These are phyloP conservation scores for Aspergillus chevalieri DNA, from an alignment of 2,329 filamentous ascomycete species.

Conservation along the genomic window DNA sequence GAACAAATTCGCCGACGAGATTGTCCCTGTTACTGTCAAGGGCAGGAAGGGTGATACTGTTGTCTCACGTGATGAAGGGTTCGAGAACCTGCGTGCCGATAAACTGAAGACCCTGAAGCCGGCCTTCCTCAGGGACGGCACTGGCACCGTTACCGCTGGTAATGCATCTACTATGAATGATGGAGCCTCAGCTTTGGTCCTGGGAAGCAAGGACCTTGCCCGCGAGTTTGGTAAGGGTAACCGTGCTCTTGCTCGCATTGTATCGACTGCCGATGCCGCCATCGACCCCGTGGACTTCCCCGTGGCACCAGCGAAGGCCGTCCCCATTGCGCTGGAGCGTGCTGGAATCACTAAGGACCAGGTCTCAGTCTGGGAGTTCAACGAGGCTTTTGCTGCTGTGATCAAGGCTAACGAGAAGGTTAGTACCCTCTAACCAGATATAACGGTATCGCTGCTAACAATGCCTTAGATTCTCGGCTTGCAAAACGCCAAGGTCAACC, in stretches of 20 bases:
- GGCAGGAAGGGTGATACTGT: slow-evolving; percentile 75
- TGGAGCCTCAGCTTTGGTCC: slow-evolving; percentile 80
- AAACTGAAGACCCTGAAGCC: slow-evolving; percentile 84
- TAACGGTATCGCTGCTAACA: slow-evolving; percentile 6
- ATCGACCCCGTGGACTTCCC: slow-evolving; percentile 92
- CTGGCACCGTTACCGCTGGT: slow-evolving; percentile 85
- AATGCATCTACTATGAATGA: slow-evolving; percentile 95
- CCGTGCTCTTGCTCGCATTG: slow-evolving; percentile 79
- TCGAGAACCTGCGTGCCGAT: slow-evolving; percentile 76
- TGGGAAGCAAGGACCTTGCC: slow-evolving; percentile 74
- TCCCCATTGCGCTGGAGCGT: slow-evolving; percentile 79
- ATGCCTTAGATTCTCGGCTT: slow-evolving; percentile 65
- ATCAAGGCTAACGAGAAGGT: slow-evolving; percentile 92
- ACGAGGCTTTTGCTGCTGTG: slow-evolving; percentile 93
- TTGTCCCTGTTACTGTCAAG: slow-evolving; percentile 79
- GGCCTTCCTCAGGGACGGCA: slow-evolving; percentile 79
- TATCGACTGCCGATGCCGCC: slow-evolving; percentile 81
- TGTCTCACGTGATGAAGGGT: slow-evolving; percentile 81
- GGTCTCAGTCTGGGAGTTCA: slow-evolving; percentile 95
- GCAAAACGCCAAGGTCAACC: slow-evolving; percentile 73
- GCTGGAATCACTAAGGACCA: slow-evolving; percentile 88
- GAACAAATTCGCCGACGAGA: slow-evolving; percentile 79
- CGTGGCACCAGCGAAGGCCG: slow-evolving; percentile 83
- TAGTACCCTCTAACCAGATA: slow-evolving; percentile 11
- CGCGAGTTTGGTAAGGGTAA: slow-evolving; percentile 71